phyloP scores from a whole-genome alignment of 345 rosid genomes.

The Aquilaria sinensis region DNA sequence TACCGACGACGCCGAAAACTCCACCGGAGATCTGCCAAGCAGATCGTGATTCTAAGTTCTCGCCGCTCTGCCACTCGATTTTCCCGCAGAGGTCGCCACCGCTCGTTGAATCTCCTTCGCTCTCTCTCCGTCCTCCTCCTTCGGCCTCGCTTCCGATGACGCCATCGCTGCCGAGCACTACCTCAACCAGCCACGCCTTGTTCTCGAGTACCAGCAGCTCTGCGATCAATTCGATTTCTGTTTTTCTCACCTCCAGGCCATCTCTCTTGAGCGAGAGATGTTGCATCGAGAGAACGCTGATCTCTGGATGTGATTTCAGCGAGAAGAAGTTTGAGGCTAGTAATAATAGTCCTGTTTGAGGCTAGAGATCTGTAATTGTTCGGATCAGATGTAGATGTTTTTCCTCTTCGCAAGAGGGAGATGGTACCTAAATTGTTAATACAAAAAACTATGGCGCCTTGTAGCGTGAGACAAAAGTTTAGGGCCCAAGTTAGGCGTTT shows the following conservation, averaged over 20 bases:
- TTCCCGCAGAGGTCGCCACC: constrained; percentile 57
- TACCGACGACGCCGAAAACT: constrained; percentile 13
- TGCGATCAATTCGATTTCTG: constrained; percentile 62
- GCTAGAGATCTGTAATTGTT: too few relatives aligned
- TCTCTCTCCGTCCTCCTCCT: constrained; percentile 35
- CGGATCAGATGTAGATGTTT: too few relatives aligned
- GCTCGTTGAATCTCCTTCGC: constrained; percentile 35
- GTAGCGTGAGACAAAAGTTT: too few relatives aligned
- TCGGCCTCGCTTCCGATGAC: constrained; percentile 16
- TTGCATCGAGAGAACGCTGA: constrained; percentile 55
- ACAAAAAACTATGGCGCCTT: too few relatives aligned
- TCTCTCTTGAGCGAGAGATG: constrained; percentile 45
- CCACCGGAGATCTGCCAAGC: constrained; percentile 16
- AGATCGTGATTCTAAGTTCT: constrained; percentile 45
- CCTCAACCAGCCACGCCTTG: constrained; percentile 65
- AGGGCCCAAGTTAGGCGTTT: too few relatives aligned
- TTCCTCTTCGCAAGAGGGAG: too few relatives aligned
- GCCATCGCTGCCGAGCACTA: constrained; percentile 45
- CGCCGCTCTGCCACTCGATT: constrained; percentile 47
- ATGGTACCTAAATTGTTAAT: too few relatives aligned
- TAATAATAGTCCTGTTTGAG: too few relatives aligned
- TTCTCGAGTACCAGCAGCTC: constrained; percentile 65
- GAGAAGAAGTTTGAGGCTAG: constrained; percentile 23
- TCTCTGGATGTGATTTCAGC: constrained; percentile 31
- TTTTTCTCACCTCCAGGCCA: constrained; percentile 42